Percentiles rank a stretch among this genome's conserved stretches.
phyloP scores from a whole-genome alignment of 2,329 filamentous ascomycete genomes.

The Zasmidium citrigriseum region DNA sequence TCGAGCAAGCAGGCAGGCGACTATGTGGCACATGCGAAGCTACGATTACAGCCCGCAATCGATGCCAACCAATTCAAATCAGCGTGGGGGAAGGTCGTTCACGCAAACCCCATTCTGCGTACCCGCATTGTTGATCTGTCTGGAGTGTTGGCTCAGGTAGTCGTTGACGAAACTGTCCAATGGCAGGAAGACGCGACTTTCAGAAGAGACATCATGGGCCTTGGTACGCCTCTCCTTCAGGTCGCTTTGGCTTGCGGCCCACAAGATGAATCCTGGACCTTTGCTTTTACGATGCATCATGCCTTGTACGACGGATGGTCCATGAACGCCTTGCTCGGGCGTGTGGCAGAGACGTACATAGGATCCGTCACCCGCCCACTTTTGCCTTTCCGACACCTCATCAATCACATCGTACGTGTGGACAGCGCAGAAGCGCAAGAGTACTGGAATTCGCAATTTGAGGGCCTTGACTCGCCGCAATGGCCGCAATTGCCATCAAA shows the following conservation, averaged over 20 bases:
- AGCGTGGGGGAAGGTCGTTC: constrained; percentile 38
- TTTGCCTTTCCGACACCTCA: constrained; percentile 31
- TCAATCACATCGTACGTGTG: constrained; percentile 33
- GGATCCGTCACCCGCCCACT: neutral
- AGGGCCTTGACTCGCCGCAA: constrained; percentile 33
- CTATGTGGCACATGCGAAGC: constrained; percentile 41
- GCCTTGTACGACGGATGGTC: constrained; percentile 44
- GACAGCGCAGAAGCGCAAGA: constrained; percentile 26
- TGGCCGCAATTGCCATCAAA: constrained; percentile 35
- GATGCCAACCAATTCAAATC: constrained; percentile 34
- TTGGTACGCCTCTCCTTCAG: neutral
- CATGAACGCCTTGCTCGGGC: constrained; percentile 36
- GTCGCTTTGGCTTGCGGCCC: neutral
- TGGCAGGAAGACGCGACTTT: neutral
- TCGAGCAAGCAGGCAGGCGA: constrained; percentile 53
- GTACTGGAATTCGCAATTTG: constrained; percentile 37
- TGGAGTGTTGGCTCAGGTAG: neutral
- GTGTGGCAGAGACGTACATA: constrained; percentile 21
- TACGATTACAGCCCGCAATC: constrained; percentile 21
- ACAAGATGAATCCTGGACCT: neutral
- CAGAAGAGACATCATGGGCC: neutral
- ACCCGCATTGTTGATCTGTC: constrained; percentile 36
- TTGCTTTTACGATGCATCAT: constrained; percentile 36
- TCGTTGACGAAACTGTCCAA: neutral
- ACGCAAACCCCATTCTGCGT: constrained; percentile 37